These are phyloP conservation scores for Boletellus emodensis DNA, from an alignment of 768 basidiomycete genomes.

Conservation along the genomic window DNA sequence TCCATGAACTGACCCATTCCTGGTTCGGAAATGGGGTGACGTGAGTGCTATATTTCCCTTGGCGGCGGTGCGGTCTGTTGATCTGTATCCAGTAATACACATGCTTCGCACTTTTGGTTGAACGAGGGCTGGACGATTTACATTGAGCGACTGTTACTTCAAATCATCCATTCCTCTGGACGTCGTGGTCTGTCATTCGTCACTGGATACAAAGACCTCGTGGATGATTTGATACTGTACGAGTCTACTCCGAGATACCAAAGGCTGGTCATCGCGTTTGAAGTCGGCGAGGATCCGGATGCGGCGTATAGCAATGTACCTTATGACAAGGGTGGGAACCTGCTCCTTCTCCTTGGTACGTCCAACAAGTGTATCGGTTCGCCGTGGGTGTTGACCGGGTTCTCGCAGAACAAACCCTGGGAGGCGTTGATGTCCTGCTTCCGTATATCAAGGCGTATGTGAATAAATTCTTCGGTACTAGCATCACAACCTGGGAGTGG, in stretches of 20 bases:
- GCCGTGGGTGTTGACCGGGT: background rate
- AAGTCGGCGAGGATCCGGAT: slow-evolving; percentile 71
- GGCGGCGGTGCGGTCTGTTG: background rate
- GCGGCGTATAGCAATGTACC: slow-evolving; percentile 73
- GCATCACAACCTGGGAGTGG: slow-evolving; percentile 58
- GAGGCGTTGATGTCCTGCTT: slow-evolving; percentile 52
- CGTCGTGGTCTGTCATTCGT: slow-evolving; percentile 79
- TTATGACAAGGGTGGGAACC: slow-evolving; percentile 88
- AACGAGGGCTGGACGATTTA: slow-evolving; percentile 96
- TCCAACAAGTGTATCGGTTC: background rate
- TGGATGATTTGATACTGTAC: slow-evolving; percentile 66
- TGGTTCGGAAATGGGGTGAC: slow-evolving; percentile 94
- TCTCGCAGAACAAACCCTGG: slow-evolving; percentile 46
- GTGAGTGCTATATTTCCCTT: slow-evolving; percentile 34
- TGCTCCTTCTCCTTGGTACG: slow-evolving; percentile 77
- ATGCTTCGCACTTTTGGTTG: slow-evolving; percentile 82
- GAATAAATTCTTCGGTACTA: slow-evolving; percentile 49
- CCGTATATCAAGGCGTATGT: slow-evolving; percentile 58
- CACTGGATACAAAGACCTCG: slow-evolving; percentile 67
- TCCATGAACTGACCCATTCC: slow-evolving; percentile 82
- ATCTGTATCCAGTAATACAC: slow-evolving; percentile 47
- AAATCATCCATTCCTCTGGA: slow-evolving; percentile 64
- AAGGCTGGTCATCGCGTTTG: slow-evolving; percentile 68
- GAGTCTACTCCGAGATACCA: slow-evolving; percentile 64
- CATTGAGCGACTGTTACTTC: slow-evolving; percentile 77